Base-by-base conservation (phyloP, 2,329 filamentous ascomycete genomes). In the Aspergillus transmontanensis region DNA sequence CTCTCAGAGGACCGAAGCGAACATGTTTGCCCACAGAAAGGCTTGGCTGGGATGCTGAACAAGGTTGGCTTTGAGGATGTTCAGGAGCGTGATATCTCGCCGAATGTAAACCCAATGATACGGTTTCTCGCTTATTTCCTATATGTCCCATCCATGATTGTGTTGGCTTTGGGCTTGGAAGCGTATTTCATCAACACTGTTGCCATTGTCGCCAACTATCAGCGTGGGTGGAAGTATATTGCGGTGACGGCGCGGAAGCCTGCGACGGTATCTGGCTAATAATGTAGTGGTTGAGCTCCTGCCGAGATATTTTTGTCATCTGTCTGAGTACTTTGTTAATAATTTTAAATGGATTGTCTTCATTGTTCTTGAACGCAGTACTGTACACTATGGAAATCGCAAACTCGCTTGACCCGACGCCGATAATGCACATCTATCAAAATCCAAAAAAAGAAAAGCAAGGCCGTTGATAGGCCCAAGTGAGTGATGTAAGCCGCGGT, bases 131-230 rank as follows among this genome's bases (percentile, higher is more conserved):
- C 54, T 19, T 48, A 39, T 23, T 19, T 62, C 23, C 50, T 62
- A 6, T 60, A 43, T 30, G 10, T 65, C 45, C 62, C 64, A 6
- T 62, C 48, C n/a, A 28, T 65, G 43, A 36, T 62, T 16, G 60
- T 66, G 23, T 28, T 57, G 21, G 53, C 41, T 1, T 43, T 66
- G 41, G 59, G 64, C 14, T 26, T 66, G 53, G 55, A 66, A 43
- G 48, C 41, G 3, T 62, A 59, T 43, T 65, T 60, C n/a, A 64
- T 62, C 21, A 66, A 65, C 34, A 62, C 64, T 9, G 54, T 68
- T 45, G 67, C 67, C 32, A 59, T 62, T 11, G 61, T 67, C 32
- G 59, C 61, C 34, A 59, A 66, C 32, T 66, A 66, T 50, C 61
- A 64, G 32, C 57, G 59, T n/a, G 60, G 60, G 30, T 64, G 63